These are phyloP conservation scores for Trichoderma atrobrunneum DNA, from an alignment of 2,329 filamentous ascomycete species.

Conservation along the genomic window DNA sequence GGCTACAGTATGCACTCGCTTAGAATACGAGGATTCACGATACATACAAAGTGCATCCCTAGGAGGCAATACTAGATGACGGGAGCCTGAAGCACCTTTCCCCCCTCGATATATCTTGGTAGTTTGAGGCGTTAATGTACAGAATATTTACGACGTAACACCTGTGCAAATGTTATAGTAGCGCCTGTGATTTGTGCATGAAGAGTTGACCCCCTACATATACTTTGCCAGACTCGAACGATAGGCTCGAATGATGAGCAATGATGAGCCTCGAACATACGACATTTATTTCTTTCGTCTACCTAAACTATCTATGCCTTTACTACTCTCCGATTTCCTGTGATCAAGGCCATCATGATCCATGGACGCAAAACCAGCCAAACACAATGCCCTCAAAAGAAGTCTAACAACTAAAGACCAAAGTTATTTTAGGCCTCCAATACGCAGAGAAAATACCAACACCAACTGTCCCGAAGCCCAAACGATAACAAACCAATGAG, in stretches of 20 bases:
- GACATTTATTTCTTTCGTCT: background rate
- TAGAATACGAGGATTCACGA: slow-evolving; percentile 5
- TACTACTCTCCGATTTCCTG: background rate
- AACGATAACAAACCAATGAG: background rate
- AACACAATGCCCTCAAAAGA: background rate
- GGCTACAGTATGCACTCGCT: slow-evolving; percentile 15
- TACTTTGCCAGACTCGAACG: background rate
- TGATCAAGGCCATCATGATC: background rate
- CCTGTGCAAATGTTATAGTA: background rate
- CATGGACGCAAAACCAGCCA: background rate
- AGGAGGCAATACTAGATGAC: background rate
- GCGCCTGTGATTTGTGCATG: background rate
- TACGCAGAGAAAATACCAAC: background rate
- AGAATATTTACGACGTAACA: background rate
- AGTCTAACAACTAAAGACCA: background rate
- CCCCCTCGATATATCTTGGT: background rate
- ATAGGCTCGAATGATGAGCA: background rate
- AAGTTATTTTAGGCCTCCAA: background rate
- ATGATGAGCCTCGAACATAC: background rate
- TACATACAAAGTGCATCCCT: background rate
- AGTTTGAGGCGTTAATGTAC: background rate
- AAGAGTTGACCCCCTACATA: background rate
- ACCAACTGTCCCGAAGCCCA: background rate
- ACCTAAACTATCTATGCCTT: background rate
- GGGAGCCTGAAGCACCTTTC: background rate